phyloP scores from a whole-genome alignment of 108 stramenopile species.

The Nitzschia sp. region DNA sequence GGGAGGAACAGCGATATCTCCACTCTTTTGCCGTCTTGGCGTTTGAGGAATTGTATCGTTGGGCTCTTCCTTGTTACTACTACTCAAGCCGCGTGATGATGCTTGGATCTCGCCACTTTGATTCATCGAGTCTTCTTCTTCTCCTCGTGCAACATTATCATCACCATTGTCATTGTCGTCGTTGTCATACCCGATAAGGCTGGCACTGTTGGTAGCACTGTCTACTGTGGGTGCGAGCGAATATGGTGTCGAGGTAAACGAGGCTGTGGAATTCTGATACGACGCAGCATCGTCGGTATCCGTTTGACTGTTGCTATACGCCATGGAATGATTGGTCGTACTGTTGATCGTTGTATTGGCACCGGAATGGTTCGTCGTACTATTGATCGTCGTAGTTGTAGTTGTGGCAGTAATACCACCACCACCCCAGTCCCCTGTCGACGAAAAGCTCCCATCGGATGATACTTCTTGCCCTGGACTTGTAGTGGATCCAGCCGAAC shows the following conservation, averaged over 20 bases:
- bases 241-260: neutral
- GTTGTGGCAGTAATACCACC: neutral
- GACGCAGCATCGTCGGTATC: no score
- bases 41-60: neutral
- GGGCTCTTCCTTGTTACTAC: neutral
- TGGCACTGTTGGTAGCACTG: neutral
- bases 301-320: neutral
- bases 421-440: neutral
- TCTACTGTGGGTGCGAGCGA: no score
- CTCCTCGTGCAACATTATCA: neutral
- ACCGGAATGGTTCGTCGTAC: no score
- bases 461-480: no score
- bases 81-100: no score
- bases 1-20: neutral
- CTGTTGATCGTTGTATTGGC: no score
- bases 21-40: neutral
- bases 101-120: neutral
- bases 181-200: neutral
- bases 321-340: no score
- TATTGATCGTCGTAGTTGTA: no score
- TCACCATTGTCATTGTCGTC: no score
- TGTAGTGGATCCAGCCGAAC: neutral
- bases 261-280: neutral
- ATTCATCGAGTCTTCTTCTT: neutral
- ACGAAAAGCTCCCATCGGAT: slow-evolving; percentile 1